phyloP scores from a whole-genome alignment of 768 basidiomycete genomes.

The Crassisporium funariophilum region DNA sequence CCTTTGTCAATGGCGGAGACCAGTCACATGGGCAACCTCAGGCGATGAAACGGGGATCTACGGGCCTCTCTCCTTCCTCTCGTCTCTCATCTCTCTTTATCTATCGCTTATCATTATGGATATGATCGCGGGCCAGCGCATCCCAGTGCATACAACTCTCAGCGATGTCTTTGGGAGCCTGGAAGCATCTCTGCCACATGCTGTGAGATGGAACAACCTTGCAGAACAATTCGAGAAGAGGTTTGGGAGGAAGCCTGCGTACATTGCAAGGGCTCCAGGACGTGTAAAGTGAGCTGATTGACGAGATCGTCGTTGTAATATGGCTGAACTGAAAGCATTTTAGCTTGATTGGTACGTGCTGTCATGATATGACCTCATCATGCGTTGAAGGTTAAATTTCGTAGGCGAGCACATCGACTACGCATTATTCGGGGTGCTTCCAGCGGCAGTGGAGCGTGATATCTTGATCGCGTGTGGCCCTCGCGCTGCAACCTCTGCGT shows the following conservation, averaged over 20 bases:
- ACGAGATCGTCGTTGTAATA: neutral
- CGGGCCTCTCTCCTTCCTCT: neutral
- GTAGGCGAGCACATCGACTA: conserved; percentile 90
- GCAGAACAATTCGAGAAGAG: conserved; percentile 59
- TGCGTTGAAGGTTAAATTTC: conserved; percentile 18
- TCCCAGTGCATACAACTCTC: conserved; percentile 64
- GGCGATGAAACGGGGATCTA: neutral
- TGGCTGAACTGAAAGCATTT: conserved; percentile 1
- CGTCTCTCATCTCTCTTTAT: neutral
- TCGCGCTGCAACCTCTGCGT: conserved; percentile 30
- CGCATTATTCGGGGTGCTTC: conserved; percentile 80
- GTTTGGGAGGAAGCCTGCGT: conserved; percentile 67
- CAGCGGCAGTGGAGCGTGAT: conserved; percentile 83
- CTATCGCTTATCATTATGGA: conserved; percentile 10
- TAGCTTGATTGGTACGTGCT: conserved; percentile 45
- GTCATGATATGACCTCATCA: conserved; percentile 1
- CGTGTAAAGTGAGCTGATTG: conserved; percentile 66
- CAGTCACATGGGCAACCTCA: no score
- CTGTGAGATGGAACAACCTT: conserved; percentile 62
- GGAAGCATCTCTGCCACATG: conserved; percentile 56
- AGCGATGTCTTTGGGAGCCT: conserved; percentile 55
- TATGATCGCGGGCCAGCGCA: conserved; percentile 58
- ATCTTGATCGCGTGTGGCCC: conserved; percentile 77
- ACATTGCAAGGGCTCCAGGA: conserved; percentile 78
- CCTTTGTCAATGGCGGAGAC: no score